Evolutionary conservation across 495 filamentous ascomycete species (phyloP), one percentile per base, ranked within the genome.

Genomic region (Trichoderma orchidacearum): DNA sequence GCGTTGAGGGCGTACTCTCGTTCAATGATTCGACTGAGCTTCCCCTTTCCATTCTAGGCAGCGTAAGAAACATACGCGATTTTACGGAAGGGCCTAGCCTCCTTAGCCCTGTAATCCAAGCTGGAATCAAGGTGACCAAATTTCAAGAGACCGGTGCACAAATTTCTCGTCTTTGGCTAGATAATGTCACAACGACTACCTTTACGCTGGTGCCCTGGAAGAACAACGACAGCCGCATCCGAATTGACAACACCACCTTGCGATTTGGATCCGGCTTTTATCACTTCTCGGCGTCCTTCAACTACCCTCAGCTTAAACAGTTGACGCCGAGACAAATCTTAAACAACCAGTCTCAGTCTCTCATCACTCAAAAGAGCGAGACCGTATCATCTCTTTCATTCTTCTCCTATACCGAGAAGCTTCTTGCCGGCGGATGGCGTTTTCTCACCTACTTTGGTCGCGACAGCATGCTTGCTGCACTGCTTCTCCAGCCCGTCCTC

Each of bases 391-490:
- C 82, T 0, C 72, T 84, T 4, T 75, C 82, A 0, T 85, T 85
- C 63, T 59, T 85, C 23, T 84, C 82, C 3, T 85, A 82, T 62
- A 79, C 70, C 0, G 70, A 75, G 17, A 85, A 85, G 54, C 64
- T 85, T 6, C 68, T 83, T 1, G 82, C 82, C 9, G 82, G 82
- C 15, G 78, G 79, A n/a, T 85, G 82, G 82, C 68, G 81, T 12
- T 85, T 84, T 57, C 62, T 85, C 54, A 85, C 81, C 0, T 85
- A 85, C 58, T 85, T 85, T 66, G 82, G 82, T 2, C 75, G 82
- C 4, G 82, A 85, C 59, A 80, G 75, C 38, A 80, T 85, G 70
- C 81, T 85, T 51, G 73, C 79, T 0, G 64, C 75, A 25, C 70
- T 85, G 11, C 68, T 85, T 2, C 61, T 85, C 15, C 70, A 78